phyloP scores from a whole-genome alignment of 2,329 filamentous ascomycete genomes.

The Canariomyces notabilis region DNA sequence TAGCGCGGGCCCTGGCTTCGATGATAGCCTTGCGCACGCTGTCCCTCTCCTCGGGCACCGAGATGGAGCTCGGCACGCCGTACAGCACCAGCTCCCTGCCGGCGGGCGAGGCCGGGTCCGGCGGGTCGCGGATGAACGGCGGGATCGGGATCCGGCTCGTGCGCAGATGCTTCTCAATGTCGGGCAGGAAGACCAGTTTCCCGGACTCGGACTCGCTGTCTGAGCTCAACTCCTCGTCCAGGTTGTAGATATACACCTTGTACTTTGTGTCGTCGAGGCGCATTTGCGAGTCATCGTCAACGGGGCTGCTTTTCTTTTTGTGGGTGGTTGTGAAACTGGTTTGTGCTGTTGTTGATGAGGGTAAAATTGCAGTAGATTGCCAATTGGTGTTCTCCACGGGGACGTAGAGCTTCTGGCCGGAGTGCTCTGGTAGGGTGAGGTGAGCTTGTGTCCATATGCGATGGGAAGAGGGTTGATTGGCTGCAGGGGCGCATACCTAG shows the following conservation, averaged over 20 bases:
- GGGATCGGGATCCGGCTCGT: slow-evolving; percentile 67
- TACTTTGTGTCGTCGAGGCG: slow-evolving; percentile 79
- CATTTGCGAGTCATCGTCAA: slow-evolving; percentile 59
- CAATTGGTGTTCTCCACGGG: slow-evolving; percentile 50
- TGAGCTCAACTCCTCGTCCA: slow-evolving; percentile 74
- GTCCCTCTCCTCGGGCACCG: slow-evolving; percentile 68
- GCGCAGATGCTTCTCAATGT: slow-evolving; percentile 76
- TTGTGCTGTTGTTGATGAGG: slow-evolving; percentile 17
- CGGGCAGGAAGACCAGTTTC: slow-evolving; percentile 72
- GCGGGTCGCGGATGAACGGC: slow-evolving; percentile 55
- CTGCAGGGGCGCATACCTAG: slow-evolving; percentile 53
- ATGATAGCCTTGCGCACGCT: slow-evolving; percentile 78
- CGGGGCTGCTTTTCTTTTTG: slow-evolving; percentile 7
- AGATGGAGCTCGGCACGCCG: slow-evolving; percentile 69
- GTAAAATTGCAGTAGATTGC: slow-evolving; percentile 17
- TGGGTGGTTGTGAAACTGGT: slow-evolving; percentile 23
- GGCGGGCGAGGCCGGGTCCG: slow-evolving; percentile 50
- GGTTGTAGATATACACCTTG: slow-evolving; percentile 84
- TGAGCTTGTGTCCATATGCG: too few species aligned
- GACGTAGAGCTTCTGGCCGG: slow-evolving; percentile 60
- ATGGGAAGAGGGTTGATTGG: slow-evolving; percentile 11
- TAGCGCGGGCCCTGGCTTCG: slow-evolving; percentile 65
- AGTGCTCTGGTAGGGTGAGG: slow-evolving; percentile 46
- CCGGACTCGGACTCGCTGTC: slow-evolving; percentile 54
- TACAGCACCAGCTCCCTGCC: slow-evolving; percentile 80